Base-by-base conservation (phyloP, 2,329 filamentous ascomycete genomes). In the Arthrinium puccinioides region DNA sequence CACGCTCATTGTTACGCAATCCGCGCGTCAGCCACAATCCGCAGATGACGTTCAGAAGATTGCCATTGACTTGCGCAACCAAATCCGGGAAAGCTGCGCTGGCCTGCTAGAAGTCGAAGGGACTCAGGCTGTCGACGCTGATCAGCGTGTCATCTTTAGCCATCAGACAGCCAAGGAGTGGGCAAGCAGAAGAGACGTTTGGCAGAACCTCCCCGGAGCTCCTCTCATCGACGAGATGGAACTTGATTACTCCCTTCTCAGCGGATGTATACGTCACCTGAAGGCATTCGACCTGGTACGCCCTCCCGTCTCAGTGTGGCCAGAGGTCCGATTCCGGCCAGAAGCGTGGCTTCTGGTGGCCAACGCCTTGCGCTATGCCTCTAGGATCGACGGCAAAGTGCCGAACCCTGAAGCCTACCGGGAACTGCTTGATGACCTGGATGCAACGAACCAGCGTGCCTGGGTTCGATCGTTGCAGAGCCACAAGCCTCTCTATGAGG, bases 311-410 rank as follows among this genome's bases (percentile, higher is more conserved):
- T 38, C 52, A n/a, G 50, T 48, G 5, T 55, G 53, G 52, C 54
- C 55, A 1, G 53, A 49, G 29, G 47, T 55, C 26, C 51, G 53
- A 11, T 50, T 57, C 38, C 50, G 51, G 7, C 54, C 54, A 2
- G 55, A 56, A 23, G 50, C 54, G 10, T 57, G 55, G 55, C 39
- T 57, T 6, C 46, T 56, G 11, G 44, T 56, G 4, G 51, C 54
- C 6, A 57, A 54, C 36, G 51, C 50, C 4, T 20, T 57, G 27
- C 52, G 54, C 4, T 56, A 53, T 31, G 54, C 54, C 4, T 51
- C 52, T 37, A 42, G 46, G 4, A 47, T 56, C 15, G 55, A 57
- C 26, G 39, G 30, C 20, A 40, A 52, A 7, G 36, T 49, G 9
- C 26, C 41, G 11, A 45, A 54, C 37, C 13, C 51, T 20, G 34